These are phyloP conservation scores for Coniochaeta sp. DNA, from an alignment of 2,329 filamentous ascomycete genomes.

Conservation along the genomic window DNA sequence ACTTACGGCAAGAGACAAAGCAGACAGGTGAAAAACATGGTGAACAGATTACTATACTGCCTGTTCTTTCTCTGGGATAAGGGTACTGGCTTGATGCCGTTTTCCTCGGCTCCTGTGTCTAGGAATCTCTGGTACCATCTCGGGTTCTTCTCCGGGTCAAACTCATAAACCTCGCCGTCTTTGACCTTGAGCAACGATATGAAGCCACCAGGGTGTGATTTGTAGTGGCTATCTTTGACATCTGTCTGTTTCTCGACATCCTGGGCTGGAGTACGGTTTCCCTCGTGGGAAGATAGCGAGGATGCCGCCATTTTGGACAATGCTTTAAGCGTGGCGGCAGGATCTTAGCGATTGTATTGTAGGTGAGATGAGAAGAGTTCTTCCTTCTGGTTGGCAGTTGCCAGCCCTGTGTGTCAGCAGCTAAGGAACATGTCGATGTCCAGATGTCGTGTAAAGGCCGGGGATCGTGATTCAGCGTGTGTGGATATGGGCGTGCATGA, in stretches of 20 bases:
- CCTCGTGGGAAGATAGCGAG: not conserved
- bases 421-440: not conserved
- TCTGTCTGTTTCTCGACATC: constrained; percentile 4
- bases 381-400: not conserved
- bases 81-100: constrained; percentile 49
- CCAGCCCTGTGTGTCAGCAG: not conserved
- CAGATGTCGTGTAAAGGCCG: not conserved
- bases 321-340: not conserved
- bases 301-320: not conserved
- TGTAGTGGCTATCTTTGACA: not conserved
- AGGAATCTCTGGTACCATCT: constrained; percentile 34
- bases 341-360: not conserved
- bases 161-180: constrained; percentile 24
- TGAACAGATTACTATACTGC: constrained; percentile 48
- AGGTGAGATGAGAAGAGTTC: not conserved
- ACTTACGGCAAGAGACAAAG: constrained; percentile 50
- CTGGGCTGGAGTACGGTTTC: not conserved
- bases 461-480: not conserved
- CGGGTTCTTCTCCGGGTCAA: constrained; percentile 18
- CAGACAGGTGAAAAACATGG: constrained; percentile 51
- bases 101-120: constrained; percentile 40
- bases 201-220: constrained; percentile 8
- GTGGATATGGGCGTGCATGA: not conserved
- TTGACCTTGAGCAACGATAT: constrained; percentile 18
- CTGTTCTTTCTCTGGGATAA: constrained; percentile 44